Percentiles rank a stretch among this genome's conserved stretches.
These are phyloP conservation scores for Calcarisporium arbuscula DNA, from an alignment of 2,329 filamentous ascomycete species.

Conservation along the genomic window DNA sequence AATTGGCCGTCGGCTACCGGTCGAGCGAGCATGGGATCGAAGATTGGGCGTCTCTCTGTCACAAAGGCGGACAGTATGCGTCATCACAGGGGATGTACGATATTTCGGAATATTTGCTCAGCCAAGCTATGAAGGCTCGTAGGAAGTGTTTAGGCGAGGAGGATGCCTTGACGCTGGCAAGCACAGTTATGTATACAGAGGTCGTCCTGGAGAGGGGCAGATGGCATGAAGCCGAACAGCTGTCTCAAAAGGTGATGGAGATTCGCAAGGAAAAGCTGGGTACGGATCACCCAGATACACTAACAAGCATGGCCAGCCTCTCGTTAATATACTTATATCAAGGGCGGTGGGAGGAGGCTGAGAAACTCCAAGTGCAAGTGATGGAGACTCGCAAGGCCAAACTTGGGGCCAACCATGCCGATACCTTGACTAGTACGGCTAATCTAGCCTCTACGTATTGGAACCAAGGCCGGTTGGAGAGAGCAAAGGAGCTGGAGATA, in stretches of 20 bases:
- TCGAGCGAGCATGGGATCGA: no score
- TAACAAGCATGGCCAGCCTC: background rate
- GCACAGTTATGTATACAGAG: no score
- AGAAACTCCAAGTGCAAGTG: background rate
- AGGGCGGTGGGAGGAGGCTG: slow-evolving; percentile 4
- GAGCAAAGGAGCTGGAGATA: background rate
- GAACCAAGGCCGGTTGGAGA: background rate
- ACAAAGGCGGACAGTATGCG: slow-evolving; percentile 3
- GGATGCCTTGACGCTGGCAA: no score
- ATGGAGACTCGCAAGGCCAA: background rate
- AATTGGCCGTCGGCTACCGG: no score
- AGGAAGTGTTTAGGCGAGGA: no score
- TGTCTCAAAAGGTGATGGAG: no score
- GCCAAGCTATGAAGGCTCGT: background rate
- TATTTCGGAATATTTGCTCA: slow-evolving; percentile 2
- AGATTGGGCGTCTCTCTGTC: slow-evolving; percentile 3
- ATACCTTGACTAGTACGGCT: background rate
- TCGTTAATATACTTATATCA: no score
- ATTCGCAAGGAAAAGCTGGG: no score
- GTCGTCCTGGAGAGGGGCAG: no score
- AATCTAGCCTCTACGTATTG: background rate
- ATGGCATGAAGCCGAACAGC: no score
- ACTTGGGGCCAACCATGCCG: background rate
- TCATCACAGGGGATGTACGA: slow-evolving; percentile 4
- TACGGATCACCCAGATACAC: no score